Evolutionary conservation across 371 early-diverging fungal species (phyloP), one percentile per base, ranked within the genome.

Genomic region (Sporodiniella umbellata): DNA sequence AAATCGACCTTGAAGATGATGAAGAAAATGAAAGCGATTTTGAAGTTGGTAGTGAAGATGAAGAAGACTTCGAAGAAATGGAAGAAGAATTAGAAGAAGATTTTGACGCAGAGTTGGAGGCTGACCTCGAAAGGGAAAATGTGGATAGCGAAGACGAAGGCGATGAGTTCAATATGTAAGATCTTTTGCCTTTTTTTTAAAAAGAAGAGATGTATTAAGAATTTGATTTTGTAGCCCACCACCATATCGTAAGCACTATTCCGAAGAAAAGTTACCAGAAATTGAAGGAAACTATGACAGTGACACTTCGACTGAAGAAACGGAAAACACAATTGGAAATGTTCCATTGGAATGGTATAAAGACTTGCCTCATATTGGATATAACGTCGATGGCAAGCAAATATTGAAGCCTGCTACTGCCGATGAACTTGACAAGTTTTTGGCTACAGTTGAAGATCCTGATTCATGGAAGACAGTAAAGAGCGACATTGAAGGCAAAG

Each of bases 311-410:
- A 89, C 89, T 1, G 95, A 95, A 68, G 94, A 94, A 79, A 77
- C 80, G 2, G 73, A 72, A 30, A 89, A 91, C 58, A 89, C 89
- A 2, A 85, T 95, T 38, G 99, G 99, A 47, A 94, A 96, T 54
- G 80, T 98, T 15, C 95, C 97, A 14, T 80, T 93, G 68, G 92
- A 94, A 62, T 96, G 96, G 96, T 98, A 98, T 68, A 88, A 92
- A 35, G 96, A 96, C 43, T 86, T 88, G 45, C 91, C 89, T 37
- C 99, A 98, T 56, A 95, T 96, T 55, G 99, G 99, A 37, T 98
- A 98, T 72, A 89, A 93, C 60, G 68, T 94, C 42, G 80, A 93
- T 47, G 99, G 99, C 40, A 91, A 95, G 65, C 88, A 83, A 65
- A 84, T 98, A 30, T 61, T 88, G 72, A 84, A 78, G 60, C 94